Base-by-base conservation (phyloP, 2,329 filamentous ascomycete genomes). In the Pezicula neosporulosa region DNA sequence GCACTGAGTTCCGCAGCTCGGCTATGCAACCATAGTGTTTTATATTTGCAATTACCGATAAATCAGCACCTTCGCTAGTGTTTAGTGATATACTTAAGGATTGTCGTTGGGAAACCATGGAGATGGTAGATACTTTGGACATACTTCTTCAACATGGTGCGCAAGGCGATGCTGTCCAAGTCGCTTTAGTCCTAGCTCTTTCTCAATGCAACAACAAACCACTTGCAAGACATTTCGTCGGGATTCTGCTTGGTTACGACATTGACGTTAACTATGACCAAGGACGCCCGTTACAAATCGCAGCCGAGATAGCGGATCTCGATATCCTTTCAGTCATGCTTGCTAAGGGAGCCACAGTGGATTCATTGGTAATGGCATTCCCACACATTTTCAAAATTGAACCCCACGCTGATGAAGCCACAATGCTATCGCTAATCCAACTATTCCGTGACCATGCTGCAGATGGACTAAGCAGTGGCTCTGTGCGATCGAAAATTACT, bases 321-420 rank as follows among this genome's bases (percentile, higher is more conserved):
- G 68, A 70, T 12, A 72, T 85, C 56, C 75, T 81, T 2, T 68
- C 66, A 44, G 68, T 72, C 44, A 69, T 86, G 19, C 68, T 86
- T 6, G 65, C 70, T 4, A 71, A 76, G 48, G 72, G 73, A 8
- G 80, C 82, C 0, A 74, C 72, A 4, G 70, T 75, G 2, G 70
- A 74, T 42, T 71, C 79, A 0, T 64, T 86, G 1, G 76, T 75
- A 0, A 66, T 73, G 51, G 79, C 79, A 0, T 79, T 87, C 48
- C 77, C 80, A 18, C 74, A 72, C 33, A 74, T 86, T 2, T 79
- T 87, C 45, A 75, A 77, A 1, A 62, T 74, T 2, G 78, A 84
- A 51, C 74, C 80, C 1, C 70, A 75, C 2, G 71, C 74, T 1
- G 60, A 83, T 35, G 21, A 21, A 5, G 21, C 3, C 21, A 21